Conservation (phyloP, 2,329 filamentous ascomycete genomes). For the Pseudogymnoascus sp. region DNA sequence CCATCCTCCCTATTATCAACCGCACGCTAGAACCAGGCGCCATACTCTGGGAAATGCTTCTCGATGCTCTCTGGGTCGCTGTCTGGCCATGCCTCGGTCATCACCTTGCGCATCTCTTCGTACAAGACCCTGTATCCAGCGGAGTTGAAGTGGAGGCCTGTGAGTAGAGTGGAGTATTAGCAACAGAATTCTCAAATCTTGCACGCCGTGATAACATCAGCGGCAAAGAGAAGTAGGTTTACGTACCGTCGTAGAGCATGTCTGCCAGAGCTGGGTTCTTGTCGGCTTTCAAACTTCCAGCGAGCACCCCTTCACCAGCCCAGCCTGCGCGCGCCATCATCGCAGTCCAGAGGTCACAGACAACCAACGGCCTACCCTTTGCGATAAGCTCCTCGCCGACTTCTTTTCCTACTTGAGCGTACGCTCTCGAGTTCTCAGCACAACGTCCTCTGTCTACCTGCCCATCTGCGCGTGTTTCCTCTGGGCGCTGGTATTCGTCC, state of each 20-base stretch:
- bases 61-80: conserved; percentile 3
- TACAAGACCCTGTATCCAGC: conserved; percentile 47
- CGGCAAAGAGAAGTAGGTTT: neutral
- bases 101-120: conserved; percentile 39
- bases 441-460: conserved; percentile 37
- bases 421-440: conserved; percentile 40
- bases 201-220: conserved; percentile 34
- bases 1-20: neutral
- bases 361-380: conserved; percentile 38
- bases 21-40: neutral
- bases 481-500: conserved; percentile 59
- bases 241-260: conserved; percentile 22
- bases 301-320: conserved; percentile 43
- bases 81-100: conserved; percentile 38
- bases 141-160: conserved; percentile 51
- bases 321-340: conserved; percentile 63
- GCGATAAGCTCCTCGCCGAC: conserved; percentile 43
- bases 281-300: neutral
- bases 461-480: conserved; percentile 37
- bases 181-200: conserved; percentile 27
- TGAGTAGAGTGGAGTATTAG: conserved; percentile 35
- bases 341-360: conserved; percentile 73
- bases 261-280: neutral
- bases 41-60: conserved; percentile 1
- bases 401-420: conserved; percentile 56